phyloP scores from a whole-genome alignment of 73 alveolate genomes.

The Paramecium tetraurelia region DNA sequence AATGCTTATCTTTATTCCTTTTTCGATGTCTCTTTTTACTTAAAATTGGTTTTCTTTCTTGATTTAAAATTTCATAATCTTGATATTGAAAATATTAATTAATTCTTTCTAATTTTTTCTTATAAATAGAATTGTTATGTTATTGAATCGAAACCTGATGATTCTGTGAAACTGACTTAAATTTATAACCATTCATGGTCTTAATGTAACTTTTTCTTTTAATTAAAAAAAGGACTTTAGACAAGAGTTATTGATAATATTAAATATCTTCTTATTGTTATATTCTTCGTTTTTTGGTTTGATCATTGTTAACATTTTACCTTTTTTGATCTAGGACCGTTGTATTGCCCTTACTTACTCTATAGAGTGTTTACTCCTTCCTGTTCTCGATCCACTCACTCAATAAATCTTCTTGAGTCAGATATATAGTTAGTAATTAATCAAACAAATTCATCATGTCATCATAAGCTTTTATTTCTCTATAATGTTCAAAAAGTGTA shows the following conservation, averaged over 20 bases:
- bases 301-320: neutral
- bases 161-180: neutral
- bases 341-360: neutral
- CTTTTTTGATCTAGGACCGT: neutral
- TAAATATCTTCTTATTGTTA: neutral
- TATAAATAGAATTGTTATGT: neutral
- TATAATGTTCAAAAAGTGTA: neutral
- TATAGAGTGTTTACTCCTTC: neutral
- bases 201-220: neutral
- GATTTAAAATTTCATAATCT: neutral
- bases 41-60: neutral
- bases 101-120: neutral
- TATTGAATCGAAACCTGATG: neutral
- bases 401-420: neutral
- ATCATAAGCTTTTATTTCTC: neutral
- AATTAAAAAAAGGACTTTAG: neutral
- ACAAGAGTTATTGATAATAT: neutral
- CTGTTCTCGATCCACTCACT: neutral
- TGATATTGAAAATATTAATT: neutral
- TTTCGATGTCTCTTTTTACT: neutral
- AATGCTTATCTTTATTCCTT: constrained; percentile 2
- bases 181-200: constrained; percentile 37
- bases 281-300: neutral
- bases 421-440: neutral
- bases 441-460: constrained; percentile 30